Evolutionary conservation across 495 filamentous ascomycete species (phyloP), one percentile per base, ranked within the genome.

Genomic region (Penicillium riverlandense): DNA sequence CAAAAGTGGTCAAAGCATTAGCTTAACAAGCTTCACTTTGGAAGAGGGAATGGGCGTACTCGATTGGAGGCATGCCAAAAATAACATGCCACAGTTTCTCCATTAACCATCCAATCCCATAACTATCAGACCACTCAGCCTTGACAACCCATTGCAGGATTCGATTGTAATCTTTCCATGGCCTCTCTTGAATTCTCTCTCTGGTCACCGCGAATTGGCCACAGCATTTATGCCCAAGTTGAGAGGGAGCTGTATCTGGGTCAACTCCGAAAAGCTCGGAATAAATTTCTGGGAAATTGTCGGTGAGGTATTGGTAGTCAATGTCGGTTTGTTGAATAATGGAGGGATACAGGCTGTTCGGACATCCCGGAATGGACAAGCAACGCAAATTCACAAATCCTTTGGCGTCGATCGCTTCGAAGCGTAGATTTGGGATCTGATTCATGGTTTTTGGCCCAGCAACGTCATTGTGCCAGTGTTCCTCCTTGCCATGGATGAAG

Each of bases 211-310:
- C 61, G 44, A 67, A 67, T 40, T 67, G 63, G 3, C 57, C 63
- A 44, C 63, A 67, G 50, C 64, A 67, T 29, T 55, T 49, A 15
- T 61, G 60, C 9, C 59, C 59, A 11, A 67, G 49, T 15, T 45
- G 30, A 6, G 52, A 47, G 3, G 60, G 62, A 1, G 46, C 35
- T 14, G 50, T 46, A 13, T 33, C 34, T 27, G 38, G 34, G 13
- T 40, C 39, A 10, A 48, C 41, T 15, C 49, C 29, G 5, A 55
- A 32, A 16, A 56, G 36, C 13, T 49, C 31, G 14, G 38, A 41
- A 31, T 48, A 44, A 36, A 56, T 29, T 15, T 48, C 15, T 11
- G 46, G 46, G 11, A 56, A 47, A 13, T 45, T 31, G 14, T 49
- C 46, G n/a, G 43, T 29, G 35, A 56, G 38, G 39, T 56, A 52